Evolutionary conservation across 2,329 filamentous ascomycete genomes (phyloP), one percentile per base, ranked within the genome.

Genomic region (Emmonsiellopsis sp.): DNA sequence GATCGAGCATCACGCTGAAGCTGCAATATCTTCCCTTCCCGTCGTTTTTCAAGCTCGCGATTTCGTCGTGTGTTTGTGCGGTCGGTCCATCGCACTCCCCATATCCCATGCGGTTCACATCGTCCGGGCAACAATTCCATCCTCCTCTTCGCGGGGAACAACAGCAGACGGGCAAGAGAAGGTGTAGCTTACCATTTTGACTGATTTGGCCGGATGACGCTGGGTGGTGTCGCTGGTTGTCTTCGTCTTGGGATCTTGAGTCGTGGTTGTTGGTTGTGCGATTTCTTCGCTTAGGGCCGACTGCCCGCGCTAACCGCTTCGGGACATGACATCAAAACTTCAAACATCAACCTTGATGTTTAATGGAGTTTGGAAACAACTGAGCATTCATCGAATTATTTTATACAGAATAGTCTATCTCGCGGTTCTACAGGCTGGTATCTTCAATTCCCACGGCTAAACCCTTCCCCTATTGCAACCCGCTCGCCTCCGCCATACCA

Each of bases 401-500:
- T n/a, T n/a, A n/a, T n/a, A n/a, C 34, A 10, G 32, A 35, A 10
- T 16, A 15, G n/a, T 15, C 20, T 15, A 7, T n/a, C 40, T 15
- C 38, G 31, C 45, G 32, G 26, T 54, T 16, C 32, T 50, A 26
- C 20, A 26, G 20, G 20, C 20, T 1, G 20, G 20, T 37, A 37
- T 15, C 38, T 37, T 50, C 32, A n/a, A 20, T 38, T 51, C 7
- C 40, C 34, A 45, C 38, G 50, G 58, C 69, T 58, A 55, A 77
- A 77, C 1, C 74, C 79, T 55, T 73, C 69, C 0, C 81, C 81
- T 7, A 76, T 53, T 55, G 73, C 64, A 15, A 95, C 77, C 3
- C 82, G 86, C 58, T 86, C 79, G 0, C 91, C 91, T 30, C 84
- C 87, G 37, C 86, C 92, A 72, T 95, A 96, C 90, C 91, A 97